Evolutionary conservation across 2,329 filamentous ascomycete genomes (phyloP).

Genomic region (Penicillium sp.): DNA sequence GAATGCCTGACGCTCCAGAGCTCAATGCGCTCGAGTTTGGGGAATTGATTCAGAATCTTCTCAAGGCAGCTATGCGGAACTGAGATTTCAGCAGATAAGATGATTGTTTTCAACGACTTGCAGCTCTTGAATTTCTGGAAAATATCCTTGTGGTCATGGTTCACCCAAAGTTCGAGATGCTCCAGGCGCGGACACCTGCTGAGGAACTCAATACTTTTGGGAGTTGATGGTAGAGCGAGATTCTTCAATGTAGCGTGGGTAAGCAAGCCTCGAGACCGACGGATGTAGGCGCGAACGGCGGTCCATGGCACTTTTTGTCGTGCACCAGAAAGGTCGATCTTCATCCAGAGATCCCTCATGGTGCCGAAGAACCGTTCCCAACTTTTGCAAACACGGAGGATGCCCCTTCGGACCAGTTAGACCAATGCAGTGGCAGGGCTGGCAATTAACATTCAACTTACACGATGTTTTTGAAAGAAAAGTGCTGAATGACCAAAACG

Average conservation of each 20-base stretch:
- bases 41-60: conserved; percentile 30
- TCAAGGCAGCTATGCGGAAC: conserved; percentile 30
- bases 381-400: conserved; percentile 58
- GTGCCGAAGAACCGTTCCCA: conserved; percentile 59
- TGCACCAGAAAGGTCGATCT: conserved; percentile 57
- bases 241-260: conserved; percentile 37
- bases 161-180: conserved; percentile 33
- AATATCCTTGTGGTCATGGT: conserved; percentile 24
- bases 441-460: conserved; percentile 28
- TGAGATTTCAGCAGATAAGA: conserved; percentile 29
- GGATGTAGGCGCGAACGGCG: conserved; percentile 40
- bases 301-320: conserved; percentile 46
- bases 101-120: conserved; percentile 30
- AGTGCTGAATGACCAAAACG: conserved; percentile 54
- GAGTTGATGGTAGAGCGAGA: conserved; percentile 28
- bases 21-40: conserved; percentile 33
- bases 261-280: conserved; percentile 39
- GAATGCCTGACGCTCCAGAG: conserved; percentile 26
- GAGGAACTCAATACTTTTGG: conserved; percentile 34
- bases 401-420: conserved; percentile 37
- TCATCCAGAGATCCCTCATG: conserved; percentile 54
- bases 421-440: background rate
- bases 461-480: conserved; percentile 58
- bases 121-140: conserved; percentile 32
- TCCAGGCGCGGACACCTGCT: conserved; percentile 41